Evolutionary conservation across 768 basidiomycete genomes (phyloP).

Genomic region (Boletus sensibilis): DNA sequence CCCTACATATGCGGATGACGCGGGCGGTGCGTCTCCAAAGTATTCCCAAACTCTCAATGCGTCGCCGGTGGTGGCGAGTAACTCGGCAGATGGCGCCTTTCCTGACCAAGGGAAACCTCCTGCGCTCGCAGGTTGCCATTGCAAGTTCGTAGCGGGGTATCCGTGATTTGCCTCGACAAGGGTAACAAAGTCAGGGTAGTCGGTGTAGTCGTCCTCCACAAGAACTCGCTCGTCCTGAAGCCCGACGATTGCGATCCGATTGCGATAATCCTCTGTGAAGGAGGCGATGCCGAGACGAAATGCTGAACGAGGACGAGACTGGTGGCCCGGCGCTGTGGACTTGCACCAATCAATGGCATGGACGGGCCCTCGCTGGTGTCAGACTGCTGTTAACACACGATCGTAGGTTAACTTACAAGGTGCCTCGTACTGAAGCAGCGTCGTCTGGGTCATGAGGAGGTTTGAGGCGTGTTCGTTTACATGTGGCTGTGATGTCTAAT

Average conservation of each 20-base stretch:
- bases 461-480: constrained; percentile 6
- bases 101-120: constrained; percentile 64
- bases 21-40: constrained; percentile 57
- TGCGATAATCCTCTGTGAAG: constrained; percentile 79
- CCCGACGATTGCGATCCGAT: constrained; percentile 76
- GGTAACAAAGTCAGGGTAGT: constrained; percentile 84
- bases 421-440: constrained; percentile 78
- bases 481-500: constrained; percentile 25
- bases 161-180: constrained; percentile 83
- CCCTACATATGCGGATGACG: constrained; percentile 68
- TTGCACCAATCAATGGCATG: constrained; percentile 90
- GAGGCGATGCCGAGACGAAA: constrained; percentile 88
- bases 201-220: constrained; percentile 78
- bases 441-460: constrained; percentile 61
- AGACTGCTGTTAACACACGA: constrained; percentile 10
- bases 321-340: constrained; percentile 69
- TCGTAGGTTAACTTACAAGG: constrained; percentile 61
- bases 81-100: constrained; percentile 66
- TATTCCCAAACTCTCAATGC: constrained; percentile 93
- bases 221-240: constrained; percentile 86
- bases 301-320: constrained; percentile 67
- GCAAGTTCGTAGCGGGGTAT: constrained; percentile 90
- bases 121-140: constrained; percentile 85
- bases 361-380: constrained; percentile 65
- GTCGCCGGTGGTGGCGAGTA: constrained; percentile 93